Evolutionary conservation across 2,329 filamentous ascomycete species (phyloP).

Genomic region (Leptographium galeiforme): DNA sequence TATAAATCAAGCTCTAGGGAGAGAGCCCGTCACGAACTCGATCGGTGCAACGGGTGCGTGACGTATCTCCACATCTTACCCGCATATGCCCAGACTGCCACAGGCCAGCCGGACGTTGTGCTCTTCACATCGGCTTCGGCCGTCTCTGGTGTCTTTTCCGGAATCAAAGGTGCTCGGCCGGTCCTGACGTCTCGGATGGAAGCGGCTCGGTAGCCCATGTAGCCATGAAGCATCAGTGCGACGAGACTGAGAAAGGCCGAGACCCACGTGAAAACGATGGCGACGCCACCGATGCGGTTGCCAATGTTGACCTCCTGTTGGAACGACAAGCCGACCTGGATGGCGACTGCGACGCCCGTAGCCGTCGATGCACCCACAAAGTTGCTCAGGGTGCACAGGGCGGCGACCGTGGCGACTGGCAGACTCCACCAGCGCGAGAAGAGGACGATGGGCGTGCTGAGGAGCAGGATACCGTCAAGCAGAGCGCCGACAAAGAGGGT

Average conservation of each 20-base stretch:
- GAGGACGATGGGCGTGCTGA: constrained; percentile 45
- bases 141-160: background rate
- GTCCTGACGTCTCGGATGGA: constrained; percentile 37
- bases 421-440: constrained; percentile 47
- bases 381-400: constrained; percentile 50
- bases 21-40: too few relatives aligned
- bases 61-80: background rate
- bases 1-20: too few relatives aligned
- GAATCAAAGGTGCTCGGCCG: constrained; percentile 16
- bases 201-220: constrained; percentile 62
- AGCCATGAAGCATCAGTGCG: constrained; percentile 60
- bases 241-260: constrained; percentile 53
- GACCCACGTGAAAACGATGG: constrained; percentile 88
- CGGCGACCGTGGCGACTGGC: constrained; percentile 53
- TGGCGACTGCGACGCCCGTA: constrained; percentile 73
- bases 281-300: constrained; percentile 54
- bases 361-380: constrained; percentile 60
- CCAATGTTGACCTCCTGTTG: constrained; percentile 64
- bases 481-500: constrained; percentile 64
- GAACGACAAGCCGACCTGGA: constrained; percentile 60
- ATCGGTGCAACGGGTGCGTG: background rate
- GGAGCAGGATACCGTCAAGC: constrained; percentile 59
- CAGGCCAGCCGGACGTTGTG: background rate
- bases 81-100: background rate
- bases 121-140: background rate